Evolutionary conservation across 2,329 filamentous ascomycete species (phyloP).

Genomic region (Clonostachys solani): DNA sequence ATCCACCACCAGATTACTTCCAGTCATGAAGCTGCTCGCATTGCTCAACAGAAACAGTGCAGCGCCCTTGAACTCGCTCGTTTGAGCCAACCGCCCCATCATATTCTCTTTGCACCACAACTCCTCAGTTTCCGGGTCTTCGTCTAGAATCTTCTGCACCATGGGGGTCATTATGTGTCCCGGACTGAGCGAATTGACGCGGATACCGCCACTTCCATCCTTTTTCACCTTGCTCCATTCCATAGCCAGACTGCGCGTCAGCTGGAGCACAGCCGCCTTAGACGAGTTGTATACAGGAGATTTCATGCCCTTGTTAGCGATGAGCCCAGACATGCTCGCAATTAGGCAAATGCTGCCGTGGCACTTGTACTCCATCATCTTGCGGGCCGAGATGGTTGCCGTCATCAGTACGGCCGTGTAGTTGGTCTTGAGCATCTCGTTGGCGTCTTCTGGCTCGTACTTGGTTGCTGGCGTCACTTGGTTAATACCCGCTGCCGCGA

Average conservation of each 20-base stretch:
- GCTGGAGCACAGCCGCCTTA: slow-evolving; percentile 61
- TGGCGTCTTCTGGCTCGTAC: slow-evolving; percentile 51
- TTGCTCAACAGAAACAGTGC: slow-evolving; percentile 58
- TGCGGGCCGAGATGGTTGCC: slow-evolving; percentile 65
- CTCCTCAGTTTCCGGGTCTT: slow-evolving; percentile 54
- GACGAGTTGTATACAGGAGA: slow-evolving; percentile 64
- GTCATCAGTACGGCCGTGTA: slow-evolving; percentile 67
- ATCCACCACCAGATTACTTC: slow-evolving; percentile 48
- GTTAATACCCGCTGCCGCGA: slow-evolving; percentile 67
- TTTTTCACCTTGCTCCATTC: slow-evolving; percentile 50
- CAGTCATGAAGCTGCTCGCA: slow-evolving; percentile 62
- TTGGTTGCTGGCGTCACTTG: slow-evolving; percentile 65
- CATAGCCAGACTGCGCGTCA: slow-evolving; percentile 56
- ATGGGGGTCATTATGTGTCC: slow-evolving; percentile 68
- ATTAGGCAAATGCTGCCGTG: slow-evolving; percentile 53
- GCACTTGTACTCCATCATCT: slow-evolving; percentile 48
- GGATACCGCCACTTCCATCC: slow-evolving; percentile 47
- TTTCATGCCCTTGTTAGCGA: slow-evolving; percentile 56
- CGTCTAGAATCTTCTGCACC: slow-evolving; percentile 66
- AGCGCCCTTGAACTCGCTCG: slow-evolving; percentile 57
- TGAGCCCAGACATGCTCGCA: slow-evolving; percentile 49
- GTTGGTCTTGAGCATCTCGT: slow-evolving; percentile 66
- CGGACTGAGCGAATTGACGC: slow-evolving; percentile 66
- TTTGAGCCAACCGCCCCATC: slow-evolving; percentile 56
- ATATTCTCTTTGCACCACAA: slow-evolving; percentile 73